Evolutionary conservation across 345 rosid genomes (phyloP).

Genomic region (Conringia planisiliqua): DNA sequence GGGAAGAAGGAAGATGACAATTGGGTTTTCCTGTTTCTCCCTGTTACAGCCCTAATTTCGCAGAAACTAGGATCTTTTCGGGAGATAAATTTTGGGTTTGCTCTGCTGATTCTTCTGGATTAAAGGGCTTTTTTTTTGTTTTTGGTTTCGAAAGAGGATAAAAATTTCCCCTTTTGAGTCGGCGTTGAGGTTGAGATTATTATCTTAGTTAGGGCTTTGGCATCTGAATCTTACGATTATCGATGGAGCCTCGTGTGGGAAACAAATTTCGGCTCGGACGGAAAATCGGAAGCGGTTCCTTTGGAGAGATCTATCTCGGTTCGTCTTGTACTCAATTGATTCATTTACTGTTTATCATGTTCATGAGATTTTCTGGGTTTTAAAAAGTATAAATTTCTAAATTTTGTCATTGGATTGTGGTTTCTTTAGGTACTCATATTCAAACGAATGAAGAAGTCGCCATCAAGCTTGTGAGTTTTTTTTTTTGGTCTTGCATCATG

Average conservation of each 20-base stretch:
- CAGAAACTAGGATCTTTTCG: neutral
- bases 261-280: conserved; percentile 87
- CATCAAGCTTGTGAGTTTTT: conserved; percentile 81
- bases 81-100: conserved; percentile 19
- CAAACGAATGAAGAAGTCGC: conserved; percentile 96
- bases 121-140: neutral
- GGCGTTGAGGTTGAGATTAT: conserved; percentile 20
- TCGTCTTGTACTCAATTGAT: conserved; percentile 14
- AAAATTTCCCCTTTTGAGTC: neutral
- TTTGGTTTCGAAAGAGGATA: neutral
- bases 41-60: conserved; percentile 14
- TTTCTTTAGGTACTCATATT: conserved; percentile 60
- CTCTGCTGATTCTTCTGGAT: conserved; percentile 27
- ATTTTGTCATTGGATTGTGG: neutral
- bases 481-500: neutral
- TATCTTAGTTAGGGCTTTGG: conserved; percentile 30
- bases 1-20: neutral
- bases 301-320: conserved; percentile 98
- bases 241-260: conserved; percentile 88
- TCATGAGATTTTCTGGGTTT: neutral
- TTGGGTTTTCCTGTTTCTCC: neutral
- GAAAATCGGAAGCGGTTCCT: conserved; percentile 97
- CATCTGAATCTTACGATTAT: neutral
- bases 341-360: neutral
- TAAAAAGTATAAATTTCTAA: neutral